Conservation (phyloP, 1,284 basidiomycete genomes). For the Athelia psychrophila region DNA sequence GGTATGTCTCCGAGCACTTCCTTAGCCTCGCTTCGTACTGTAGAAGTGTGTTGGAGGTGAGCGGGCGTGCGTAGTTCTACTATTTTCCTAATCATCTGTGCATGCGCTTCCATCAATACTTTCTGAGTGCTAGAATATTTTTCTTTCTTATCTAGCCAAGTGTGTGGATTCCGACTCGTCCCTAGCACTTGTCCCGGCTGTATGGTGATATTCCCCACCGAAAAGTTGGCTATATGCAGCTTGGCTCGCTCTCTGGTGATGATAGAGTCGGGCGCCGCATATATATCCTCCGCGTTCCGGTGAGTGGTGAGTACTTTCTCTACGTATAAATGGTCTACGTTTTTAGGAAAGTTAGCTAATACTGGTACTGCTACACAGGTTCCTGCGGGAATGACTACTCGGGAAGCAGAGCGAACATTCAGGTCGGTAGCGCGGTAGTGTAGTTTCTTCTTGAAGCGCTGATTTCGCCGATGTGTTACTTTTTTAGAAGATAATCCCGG, state of each 20-base stretch:
- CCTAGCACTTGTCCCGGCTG: slow-evolving; percentile 15
- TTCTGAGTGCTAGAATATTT: not conserved
- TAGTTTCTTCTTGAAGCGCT: not conserved
- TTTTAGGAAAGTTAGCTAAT: not conserved
- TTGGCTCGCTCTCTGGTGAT: slow-evolving; percentile 11
- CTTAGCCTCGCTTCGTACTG: too few relatives aligned
- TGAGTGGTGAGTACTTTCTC: not conserved
- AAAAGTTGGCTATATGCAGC: slow-evolving; percentile 20
- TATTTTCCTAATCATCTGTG: not conserved
- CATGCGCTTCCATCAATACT: not conserved
- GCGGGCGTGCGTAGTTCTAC: too few relatives aligned
- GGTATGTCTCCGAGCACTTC: too few relatives aligned
- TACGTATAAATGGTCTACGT: not conserved
- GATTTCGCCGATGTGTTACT: not conserved
- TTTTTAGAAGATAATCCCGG: not conserved
- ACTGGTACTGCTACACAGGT: not conserved
- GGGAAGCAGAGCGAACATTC: not conserved
- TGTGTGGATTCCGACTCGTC: slow-evolving; percentile 8
- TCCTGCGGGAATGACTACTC: not conserved
- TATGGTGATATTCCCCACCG: slow-evolving; percentile 9
- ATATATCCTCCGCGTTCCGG: slow-evolving; percentile 11
- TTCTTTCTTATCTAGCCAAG: slow-evolving; percentile 13
- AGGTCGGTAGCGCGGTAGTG: not conserved
- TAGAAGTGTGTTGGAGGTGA: too few relatives aligned
- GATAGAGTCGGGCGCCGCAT: slow-evolving; percentile 14